Percentiles rank a stretch among this genome's conserved stretches.
phyloP scores from a whole-genome alignment of 2,329 filamentous ascomycete species.

The Neofusicoccum laricinum region DNA sequence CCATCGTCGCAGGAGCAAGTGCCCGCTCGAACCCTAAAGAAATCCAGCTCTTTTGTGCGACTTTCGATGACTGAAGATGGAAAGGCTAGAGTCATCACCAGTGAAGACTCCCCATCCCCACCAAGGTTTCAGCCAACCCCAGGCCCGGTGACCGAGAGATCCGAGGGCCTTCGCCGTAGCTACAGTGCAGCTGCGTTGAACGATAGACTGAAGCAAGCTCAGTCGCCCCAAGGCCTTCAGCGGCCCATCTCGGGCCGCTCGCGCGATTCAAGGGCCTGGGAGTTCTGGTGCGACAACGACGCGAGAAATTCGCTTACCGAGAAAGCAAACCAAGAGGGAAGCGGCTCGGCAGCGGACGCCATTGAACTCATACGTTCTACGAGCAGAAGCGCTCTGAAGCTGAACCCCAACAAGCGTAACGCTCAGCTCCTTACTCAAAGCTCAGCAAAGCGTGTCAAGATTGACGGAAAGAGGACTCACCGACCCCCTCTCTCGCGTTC shows the following conservation, averaged over 20 bases:
- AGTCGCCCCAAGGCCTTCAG: constrained; percentile 28
- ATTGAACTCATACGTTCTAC: constrained; percentile 78
- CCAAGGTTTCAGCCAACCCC: constrained; percentile 52
- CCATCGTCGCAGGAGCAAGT: constrained; percentile 21
- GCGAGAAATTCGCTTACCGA: constrained; percentile 72
- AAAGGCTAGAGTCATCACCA: constrained; percentile 77
- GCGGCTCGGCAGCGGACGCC: constrained; percentile 74
- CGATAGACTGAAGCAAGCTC: constrained; percentile 31
- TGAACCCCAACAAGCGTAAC: constrained; percentile 66
- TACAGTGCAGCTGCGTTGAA: constrained; percentile 60
- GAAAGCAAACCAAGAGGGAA: constrained; percentile 78
- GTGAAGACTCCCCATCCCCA: constrained; percentile 67
- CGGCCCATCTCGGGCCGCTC: constrained; percentile 66
- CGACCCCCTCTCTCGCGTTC: constrained; percentile 32
- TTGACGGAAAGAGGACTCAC: constrained; percentile 34
- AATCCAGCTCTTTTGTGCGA: constrained; percentile 58
- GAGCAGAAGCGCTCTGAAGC: constrained; percentile 49
- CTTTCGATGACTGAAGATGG: constrained; percentile 84
- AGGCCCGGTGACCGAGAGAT: constrained; percentile 39
- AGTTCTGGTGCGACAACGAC: constrained; percentile 83
- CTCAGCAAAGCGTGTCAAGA: constrained; percentile 29
- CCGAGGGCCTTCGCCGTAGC: constrained; percentile 64
- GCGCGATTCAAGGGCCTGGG: constrained; percentile 85
- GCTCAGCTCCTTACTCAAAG: constrained; percentile 37
- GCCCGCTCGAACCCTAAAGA: constrained; percentile 39